Conservation (phyloP, 371 early-diverging fungal species). For the Mucor plumbeus region DNA sequence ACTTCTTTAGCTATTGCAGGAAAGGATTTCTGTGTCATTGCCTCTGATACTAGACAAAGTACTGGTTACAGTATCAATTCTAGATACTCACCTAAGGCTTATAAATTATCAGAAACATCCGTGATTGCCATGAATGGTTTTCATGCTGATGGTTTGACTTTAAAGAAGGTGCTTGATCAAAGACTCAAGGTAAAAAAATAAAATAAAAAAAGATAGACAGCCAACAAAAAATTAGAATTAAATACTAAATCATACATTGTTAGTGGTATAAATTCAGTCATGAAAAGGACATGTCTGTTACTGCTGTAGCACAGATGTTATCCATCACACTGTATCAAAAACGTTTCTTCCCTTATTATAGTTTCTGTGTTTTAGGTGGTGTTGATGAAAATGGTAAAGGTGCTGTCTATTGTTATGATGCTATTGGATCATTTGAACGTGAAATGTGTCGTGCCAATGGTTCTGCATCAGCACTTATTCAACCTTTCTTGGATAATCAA, state of each 20-base stretch:
- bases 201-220: not conserved
- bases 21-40: constrained; percentile 93
- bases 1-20: constrained; percentile 96
- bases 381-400: constrained; percentile 92
- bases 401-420: constrained; percentile 94
- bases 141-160: constrained; percentile 92
- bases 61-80: constrained; percentile 96
- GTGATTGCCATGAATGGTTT: constrained; percentile 94
- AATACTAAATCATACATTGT: not conserved
- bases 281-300: constrained; percentile 86
- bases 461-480: constrained; percentile 91
- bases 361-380: constrained; percentile 92
- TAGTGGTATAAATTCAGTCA: constrained; percentile 93
- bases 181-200: constrained; percentile 76
- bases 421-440: constrained; percentile 94
- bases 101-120: constrained; percentile 84
- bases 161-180: constrained; percentile 87
- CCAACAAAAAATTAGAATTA: not conserved
- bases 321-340: constrained; percentile 92
- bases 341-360: constrained; percentile 99
- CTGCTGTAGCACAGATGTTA: constrained; percentile 94
- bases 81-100: constrained; percentile 94
- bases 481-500: constrained; percentile 99
- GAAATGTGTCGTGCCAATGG: constrained; percentile 87
- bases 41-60: constrained; percentile 98